phyloP scores from a whole-genome alignment of 306 rosid genomes.

The Prunus dulcis region DNA sequence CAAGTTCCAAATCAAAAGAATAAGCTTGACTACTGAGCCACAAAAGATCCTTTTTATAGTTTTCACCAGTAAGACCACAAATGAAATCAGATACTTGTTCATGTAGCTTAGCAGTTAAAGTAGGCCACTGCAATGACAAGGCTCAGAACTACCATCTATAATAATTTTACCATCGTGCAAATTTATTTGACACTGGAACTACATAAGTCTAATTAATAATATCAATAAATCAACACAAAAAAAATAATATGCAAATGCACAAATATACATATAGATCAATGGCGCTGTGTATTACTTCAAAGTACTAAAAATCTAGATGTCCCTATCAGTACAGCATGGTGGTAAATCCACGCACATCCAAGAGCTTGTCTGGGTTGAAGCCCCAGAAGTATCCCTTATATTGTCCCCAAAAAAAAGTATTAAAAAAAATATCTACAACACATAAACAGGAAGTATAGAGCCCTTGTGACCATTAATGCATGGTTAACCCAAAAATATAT shows the following conservation, averaged over 20 bases:
- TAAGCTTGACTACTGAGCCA: background rate
- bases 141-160: background rate
- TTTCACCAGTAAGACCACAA: constrained; percentile 4
- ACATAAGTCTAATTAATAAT: background rate
- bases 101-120: background rate
- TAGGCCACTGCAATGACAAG: background rate
- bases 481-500: background rate
- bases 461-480: background rate
- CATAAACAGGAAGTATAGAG: constrained; percentile 2
- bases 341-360: background rate
- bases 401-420: background rate
- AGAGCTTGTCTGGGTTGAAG: background rate
- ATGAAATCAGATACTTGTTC: background rate
- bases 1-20: constrained; percentile 19
- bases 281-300: background rate
- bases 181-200: background rate
- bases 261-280: background rate
- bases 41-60: background rate
- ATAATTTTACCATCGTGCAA: background rate
- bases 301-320: background rate
- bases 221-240: background rate
- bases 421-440: background rate
- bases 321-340: background rate
- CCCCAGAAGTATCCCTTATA: background rate
- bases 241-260: background rate